Conservation (phyloP, 2,329 filamentous ascomycete species). For the Aspergillus aculeatinus region DNA sequence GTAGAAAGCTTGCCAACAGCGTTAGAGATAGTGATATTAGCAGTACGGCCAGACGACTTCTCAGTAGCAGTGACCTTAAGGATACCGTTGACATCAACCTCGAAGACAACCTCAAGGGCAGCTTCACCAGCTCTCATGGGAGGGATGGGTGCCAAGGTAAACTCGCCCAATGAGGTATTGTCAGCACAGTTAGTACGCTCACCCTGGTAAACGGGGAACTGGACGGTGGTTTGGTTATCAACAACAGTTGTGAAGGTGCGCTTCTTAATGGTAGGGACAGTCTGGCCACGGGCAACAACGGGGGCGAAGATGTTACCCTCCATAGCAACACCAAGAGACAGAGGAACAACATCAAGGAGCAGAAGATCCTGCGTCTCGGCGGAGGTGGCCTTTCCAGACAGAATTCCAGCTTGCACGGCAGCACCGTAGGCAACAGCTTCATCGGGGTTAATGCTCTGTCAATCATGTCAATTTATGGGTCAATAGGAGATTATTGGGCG, state of each 20-base stretch:
- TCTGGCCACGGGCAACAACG: slow-evolving; percentile 77
- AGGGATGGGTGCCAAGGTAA: slow-evolving; percentile 86
- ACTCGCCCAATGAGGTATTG: slow-evolving; percentile 97
- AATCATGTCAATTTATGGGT: neutral
- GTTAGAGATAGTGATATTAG: slow-evolving; percentile 99
- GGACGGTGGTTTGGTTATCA: slow-evolving; percentile 72
- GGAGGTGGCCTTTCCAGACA: slow-evolving; percentile 95
- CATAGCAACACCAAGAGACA: slow-evolving; percentile 98
- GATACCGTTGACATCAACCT: slow-evolving; percentile 99
- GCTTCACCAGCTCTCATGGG: slow-evolving; percentile 91
- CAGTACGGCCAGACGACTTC: slow-evolving; percentile 95
- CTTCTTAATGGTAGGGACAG: slow-evolving; percentile 80
- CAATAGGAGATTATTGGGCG: too few species aligned
- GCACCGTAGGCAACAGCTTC: slow-evolving; percentile 99
- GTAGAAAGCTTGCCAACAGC: slow-evolving; percentile 97
- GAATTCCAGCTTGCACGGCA: slow-evolving; percentile 96
- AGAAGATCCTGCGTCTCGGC: slow-evolving; percentile 93
- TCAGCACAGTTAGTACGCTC: slow-evolving; percentile 98
- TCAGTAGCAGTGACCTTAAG: slow-evolving; percentile 99
- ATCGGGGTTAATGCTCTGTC: slow-evolving; percentile 90
- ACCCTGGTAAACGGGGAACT: slow-evolving; percentile 93
- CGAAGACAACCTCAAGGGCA: slow-evolving; percentile 96
- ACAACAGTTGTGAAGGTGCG: slow-evolving; percentile 76
- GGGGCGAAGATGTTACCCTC: slow-evolving; percentile 98
- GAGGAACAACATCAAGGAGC: slow-evolving; percentile 91